phyloP scores from a whole-genome alignment of 2,329 filamentous ascomycete species.

The Leptographium procerum region DNA sequence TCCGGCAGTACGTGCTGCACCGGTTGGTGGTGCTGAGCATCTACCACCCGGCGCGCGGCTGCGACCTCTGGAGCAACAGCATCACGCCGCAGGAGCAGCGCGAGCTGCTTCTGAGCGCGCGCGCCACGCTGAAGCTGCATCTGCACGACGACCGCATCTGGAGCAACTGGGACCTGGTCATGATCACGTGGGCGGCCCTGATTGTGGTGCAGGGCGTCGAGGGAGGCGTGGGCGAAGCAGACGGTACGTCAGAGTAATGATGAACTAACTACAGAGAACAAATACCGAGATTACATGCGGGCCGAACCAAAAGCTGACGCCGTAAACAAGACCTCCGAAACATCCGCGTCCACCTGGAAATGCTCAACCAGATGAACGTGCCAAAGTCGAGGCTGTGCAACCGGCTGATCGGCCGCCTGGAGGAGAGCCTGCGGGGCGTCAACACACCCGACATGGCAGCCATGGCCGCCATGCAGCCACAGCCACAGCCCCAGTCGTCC shows the following conservation, averaged over 20 bases:
- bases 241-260: neutral
- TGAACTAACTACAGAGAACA: too few species aligned
- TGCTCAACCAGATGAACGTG: conserved; percentile 7
- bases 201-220: conserved; percentile 11
- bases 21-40: conserved; percentile 10
- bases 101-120: conserved; percentile 10
- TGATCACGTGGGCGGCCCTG: conserved; percentile 12
- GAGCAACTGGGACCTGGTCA: conserved; percentile 12
- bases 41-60: conserved; percentile 12
- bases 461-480: neutral
- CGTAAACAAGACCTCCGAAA: conserved; percentile 7
- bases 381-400: conserved; percentile 4
- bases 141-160: conserved; percentile 10
- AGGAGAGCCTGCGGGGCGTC: conserved; percentile 7
- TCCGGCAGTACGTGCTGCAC: conserved; percentile 12
- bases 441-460: neutral
- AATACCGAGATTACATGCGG: too few species aligned
- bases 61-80: conserved; percentile 8
- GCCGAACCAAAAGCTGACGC: neutral
- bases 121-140: conserved; percentile 11
- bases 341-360: conserved; percentile 9
- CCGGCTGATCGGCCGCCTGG: conserved; percentile 6
- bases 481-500: neutral
- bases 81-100: conserved; percentile 10
- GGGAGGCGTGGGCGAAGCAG: conserved; percentile 7